These are phyloP conservation scores for Leccinum fallax DNA, from an alignment of 1,284 basidiomycete species.

Conservation along the genomic window DNA sequence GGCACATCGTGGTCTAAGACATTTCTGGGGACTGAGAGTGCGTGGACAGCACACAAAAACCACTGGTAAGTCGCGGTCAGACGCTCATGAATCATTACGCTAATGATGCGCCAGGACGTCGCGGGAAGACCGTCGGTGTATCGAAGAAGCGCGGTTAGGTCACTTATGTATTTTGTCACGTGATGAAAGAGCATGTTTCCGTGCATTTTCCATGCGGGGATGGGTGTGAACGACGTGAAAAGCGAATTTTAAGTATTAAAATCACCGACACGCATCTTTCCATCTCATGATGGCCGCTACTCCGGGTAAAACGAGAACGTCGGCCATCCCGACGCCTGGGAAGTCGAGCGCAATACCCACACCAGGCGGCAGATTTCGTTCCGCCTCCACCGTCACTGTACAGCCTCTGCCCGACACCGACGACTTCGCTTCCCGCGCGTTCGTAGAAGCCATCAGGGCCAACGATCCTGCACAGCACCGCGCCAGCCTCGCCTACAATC, in stretches of 20 bases:
- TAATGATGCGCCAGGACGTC: conserved; percentile 60
- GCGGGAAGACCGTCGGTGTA: conserved; percentile 91
- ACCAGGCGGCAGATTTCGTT: conserved; percentile 62
- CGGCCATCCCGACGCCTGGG: conserved; percentile 62
- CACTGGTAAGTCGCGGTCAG: conserved; percentile 65
- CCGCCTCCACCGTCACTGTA: conserved; percentile 54
- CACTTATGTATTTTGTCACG: conserved; percentile 21
- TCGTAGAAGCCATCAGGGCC: conserved; percentile 74
- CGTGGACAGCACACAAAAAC: conserved; percentile 99
- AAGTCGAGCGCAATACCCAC: conserved; percentile 64
- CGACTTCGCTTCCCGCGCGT: conserved; percentile 64
- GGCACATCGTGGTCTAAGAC: conserved; percentile 96
- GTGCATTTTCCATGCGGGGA: neutral
- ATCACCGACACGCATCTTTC: neutral
- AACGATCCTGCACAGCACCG: conserved; percentile 77
- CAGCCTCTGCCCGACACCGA: conserved; percentile 40
- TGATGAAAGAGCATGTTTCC: conserved; percentile 12
- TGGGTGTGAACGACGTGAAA: neutral
- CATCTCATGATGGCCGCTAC: conserved; percentile 43
- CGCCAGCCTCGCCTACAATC: conserved; percentile 39
- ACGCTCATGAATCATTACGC: neutral
- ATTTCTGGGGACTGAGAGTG: conserved; percentile 95
- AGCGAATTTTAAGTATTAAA: neutral
- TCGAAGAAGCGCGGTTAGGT: conserved; percentile 87
- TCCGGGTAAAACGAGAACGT: conserved; percentile 55